These are phyloP conservation scores for Metarhizium robertsii DNA, from an alignment of 2,329 filamentous ascomycete species.

Conservation along the genomic window DNA sequence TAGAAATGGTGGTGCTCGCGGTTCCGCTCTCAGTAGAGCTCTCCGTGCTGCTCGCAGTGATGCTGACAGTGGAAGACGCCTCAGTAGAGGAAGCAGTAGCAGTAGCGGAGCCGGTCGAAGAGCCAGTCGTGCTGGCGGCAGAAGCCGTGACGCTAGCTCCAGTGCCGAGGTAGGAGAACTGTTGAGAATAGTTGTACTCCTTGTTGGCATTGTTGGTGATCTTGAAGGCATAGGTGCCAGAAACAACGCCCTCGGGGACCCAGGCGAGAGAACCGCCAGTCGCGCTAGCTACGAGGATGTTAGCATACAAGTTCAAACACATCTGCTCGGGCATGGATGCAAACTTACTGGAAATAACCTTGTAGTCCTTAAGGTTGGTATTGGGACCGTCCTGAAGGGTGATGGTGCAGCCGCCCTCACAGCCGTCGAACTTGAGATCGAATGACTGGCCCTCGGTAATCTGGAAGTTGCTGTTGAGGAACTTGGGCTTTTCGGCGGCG, in stretches of 20 bases:
- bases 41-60: not conserved
- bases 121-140: not conserved
- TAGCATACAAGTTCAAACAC: not conserved
- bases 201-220: conserved; percentile 18
- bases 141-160: conserved; percentile 1
- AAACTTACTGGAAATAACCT: conserved; percentile 22
- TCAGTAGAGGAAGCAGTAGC: not conserved
- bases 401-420: conserved; percentile 25
- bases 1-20: not conserved
- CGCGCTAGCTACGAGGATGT: conserved; percentile 8
- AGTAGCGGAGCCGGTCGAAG: too few relatives aligned
- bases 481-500: conserved; percentile 18
- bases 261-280: conserved; percentile 17
- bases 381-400: conserved; percentile 21
- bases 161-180: conserved; percentile 21
- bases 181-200: conserved; percentile 22
- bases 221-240: conserved; percentile 25
- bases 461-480: conserved; percentile 22
- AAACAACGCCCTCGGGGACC: conserved; percentile 17
- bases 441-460: conserved; percentile 21
- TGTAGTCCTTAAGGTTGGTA: conserved; percentile 19
- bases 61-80: too few relatives aligned
- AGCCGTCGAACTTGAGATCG: conserved; percentile 22
- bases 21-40: not conserved
- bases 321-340: not conserved